Conservation (phyloP, 148 eudicot genomes). For the Dianthus caryophyllus region DNA sequence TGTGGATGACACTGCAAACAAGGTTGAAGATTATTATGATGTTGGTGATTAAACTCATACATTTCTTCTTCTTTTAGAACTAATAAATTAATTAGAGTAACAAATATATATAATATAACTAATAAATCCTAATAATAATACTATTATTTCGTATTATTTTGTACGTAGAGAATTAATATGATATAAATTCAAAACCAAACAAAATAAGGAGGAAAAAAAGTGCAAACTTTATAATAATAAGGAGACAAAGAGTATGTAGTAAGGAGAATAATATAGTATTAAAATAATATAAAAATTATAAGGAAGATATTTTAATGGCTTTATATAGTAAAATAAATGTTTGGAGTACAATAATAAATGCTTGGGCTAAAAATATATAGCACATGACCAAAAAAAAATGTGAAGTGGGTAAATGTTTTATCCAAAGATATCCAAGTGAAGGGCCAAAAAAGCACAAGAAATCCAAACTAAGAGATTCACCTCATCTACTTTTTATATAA, state of each 20-base stretch:
- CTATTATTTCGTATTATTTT: no score
- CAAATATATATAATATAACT: background rate
- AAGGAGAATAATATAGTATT: background rate
- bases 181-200: constrained; percentile 16
- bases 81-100: no score
- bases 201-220: constrained; percentile 7
- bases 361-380: background rate
- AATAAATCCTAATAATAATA: background rate
- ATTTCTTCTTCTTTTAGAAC: background rate
- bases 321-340: no score
- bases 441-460: constrained; percentile 73
- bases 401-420: constrained; percentile 32
- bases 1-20: constrained; percentile 83
- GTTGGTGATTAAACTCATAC: constrained; percentile 19
- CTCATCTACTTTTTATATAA: no score
- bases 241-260: background rate
- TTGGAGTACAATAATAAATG: background rate
- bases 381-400: background rate
- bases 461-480: constrained; percentile 66
- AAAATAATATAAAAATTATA: background rate
- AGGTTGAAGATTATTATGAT: constrained; percentile 41
- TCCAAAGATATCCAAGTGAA: constrained; percentile 75
- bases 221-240: constrained; percentile 8
- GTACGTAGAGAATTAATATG: no score
- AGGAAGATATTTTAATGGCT: constrained; percentile 15